Percentiles rank a stretch among this genome's conserved stretches.
Evolutionary conservation across 106 monocot species (phyloP).

Genomic region (Allium sativum): DNA sequence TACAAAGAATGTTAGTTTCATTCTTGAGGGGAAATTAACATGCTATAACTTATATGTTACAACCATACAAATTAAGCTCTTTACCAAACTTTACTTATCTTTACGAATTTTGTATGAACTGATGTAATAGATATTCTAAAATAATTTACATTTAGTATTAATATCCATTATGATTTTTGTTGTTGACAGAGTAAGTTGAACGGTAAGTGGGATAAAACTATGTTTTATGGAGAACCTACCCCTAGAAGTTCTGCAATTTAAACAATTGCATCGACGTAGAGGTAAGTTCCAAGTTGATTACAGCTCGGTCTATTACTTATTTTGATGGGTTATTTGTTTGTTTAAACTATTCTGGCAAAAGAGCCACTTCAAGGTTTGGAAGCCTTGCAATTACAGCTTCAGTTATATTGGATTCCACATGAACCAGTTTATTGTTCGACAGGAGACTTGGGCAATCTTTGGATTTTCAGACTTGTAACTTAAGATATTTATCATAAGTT

Average conservation of each 20-base stretch:
- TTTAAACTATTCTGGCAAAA: conserved; percentile 82
- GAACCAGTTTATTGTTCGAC: conserved; percentile 55
- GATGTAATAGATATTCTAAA: too few relatives aligned
- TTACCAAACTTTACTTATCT: too few relatives aligned
- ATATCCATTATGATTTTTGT: too few relatives aligned
- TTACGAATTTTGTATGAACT: too few relatives aligned
- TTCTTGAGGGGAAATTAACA: too few relatives aligned
- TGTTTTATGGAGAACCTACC: conserved; percentile 57
- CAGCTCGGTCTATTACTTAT: conserved; percentile 64
- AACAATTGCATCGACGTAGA: conserved; percentile 77
- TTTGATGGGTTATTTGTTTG: conserved; percentile 91
- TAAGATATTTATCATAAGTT: neutral
- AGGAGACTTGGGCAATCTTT: conserved; percentile 76
- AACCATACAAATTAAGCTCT: too few relatives aligned
- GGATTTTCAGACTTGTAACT: conserved; percentile 83
- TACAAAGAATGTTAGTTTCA: too few relatives aligned
- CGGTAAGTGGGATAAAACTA: too few relatives aligned
- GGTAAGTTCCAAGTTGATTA: conserved; percentile 69
- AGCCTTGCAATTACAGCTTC: conserved; percentile 78
- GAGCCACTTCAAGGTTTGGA: conserved; percentile 76
- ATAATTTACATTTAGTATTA: too few relatives aligned
- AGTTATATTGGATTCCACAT: conserved; percentile 71
- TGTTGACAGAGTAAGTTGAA: too few relatives aligned
- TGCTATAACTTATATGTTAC: too few relatives aligned
- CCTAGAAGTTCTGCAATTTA: conserved; percentile 81